A percentile compares a stretch with the other conserved stretches of the same genome.
Evolutionary conservation across 1,284 basidiomycete genomes (phyloP).

Genomic region (Polyporus tsugae): DNA sequence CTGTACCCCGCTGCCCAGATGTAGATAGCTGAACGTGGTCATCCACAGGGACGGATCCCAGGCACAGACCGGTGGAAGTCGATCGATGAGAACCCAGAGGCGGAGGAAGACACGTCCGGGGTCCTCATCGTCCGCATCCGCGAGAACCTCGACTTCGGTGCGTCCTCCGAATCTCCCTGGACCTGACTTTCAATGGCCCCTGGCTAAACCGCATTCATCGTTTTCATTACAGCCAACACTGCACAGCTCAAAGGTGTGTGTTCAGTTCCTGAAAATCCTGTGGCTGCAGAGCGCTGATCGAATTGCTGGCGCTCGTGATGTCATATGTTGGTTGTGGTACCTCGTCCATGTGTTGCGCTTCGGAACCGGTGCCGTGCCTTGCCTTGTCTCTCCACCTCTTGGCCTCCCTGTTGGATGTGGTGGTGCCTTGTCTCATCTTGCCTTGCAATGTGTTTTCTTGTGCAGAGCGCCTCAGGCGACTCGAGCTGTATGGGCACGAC

Average conservation of each 20-base stretch:
- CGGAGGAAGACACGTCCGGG: slow-evolving; percentile 78
- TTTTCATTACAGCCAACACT: slow-evolving; percentile 72
- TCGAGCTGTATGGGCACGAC: slow-evolving; percentile 83
- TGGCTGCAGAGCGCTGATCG: background rate
- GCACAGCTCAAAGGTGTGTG: slow-evolving; percentile 80
- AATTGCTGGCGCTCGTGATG: background rate
- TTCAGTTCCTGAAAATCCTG: background rate
- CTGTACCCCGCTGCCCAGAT: background rate
- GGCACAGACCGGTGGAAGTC: slow-evolving; percentile 86
- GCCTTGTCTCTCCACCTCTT: background rate
- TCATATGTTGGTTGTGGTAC: background rate
- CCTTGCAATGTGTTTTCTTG: background rate
- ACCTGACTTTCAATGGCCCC: background rate
- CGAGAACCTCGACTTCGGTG: slow-evolving; percentile 85
- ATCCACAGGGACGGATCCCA: slow-evolving; percentile 74
- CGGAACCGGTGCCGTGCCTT: background rate
- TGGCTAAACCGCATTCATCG: slow-evolving; percentile 8
- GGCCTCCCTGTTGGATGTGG: background rate
- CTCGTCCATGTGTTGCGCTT: background rate
- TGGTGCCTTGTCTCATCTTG: background rate
- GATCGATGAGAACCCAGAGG: slow-evolving; percentile 80
- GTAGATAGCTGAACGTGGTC: background rate
- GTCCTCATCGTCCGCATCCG: slow-evolving; percentile 84
- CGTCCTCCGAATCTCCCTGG: slow-evolving; percentile 29
- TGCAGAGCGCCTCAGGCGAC: slow-evolving; percentile 79